phyloP scores from a whole-genome alignment of 805 yeast species.

The Maudiozyma saulgeensis region DNA sequence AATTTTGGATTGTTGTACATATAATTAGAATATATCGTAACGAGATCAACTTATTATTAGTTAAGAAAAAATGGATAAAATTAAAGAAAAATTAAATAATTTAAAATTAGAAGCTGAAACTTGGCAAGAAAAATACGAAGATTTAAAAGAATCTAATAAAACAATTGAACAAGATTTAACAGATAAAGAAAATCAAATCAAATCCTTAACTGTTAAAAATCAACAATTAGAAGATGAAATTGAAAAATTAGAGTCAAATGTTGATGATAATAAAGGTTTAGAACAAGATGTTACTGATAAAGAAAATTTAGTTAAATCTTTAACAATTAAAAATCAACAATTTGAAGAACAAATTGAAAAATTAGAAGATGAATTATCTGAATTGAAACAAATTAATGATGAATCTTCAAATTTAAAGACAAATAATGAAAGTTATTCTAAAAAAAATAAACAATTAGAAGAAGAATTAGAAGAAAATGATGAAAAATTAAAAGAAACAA shows the following conservation, averaged over 20 bases:
- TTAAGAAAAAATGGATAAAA: slow-evolving; percentile 37
- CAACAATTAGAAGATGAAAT: slow-evolving; percentile 72
- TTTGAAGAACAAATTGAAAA: slow-evolving; percentile 63
- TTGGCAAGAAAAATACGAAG: slow-evolving; percentile 94
- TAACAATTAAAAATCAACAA: slow-evolving; percentile 81
- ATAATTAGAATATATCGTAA: background rate
- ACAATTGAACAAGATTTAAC: slow-evolving; percentile 80
- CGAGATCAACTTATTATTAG: background rate
- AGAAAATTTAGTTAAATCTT: slow-evolving; percentile 86
- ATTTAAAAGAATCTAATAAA: slow-evolving; percentile 66
- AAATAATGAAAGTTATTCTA: slow-evolving; percentile 81
- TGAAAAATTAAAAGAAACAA: slow-evolving; percentile 87
- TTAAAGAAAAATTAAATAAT: slow-evolving; percentile 65
- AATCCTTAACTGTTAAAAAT: slow-evolving; percentile 84
- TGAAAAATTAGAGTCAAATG: slow-evolving; percentile 38
- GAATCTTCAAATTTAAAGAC: slow-evolving; percentile 90
- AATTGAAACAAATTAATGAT: slow-evolving; percentile 77
- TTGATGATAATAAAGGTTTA: slow-evolving; percentile 49
- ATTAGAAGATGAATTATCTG: slow-evolving; percentile 62
- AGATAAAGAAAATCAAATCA: slow-evolving; percentile 88
- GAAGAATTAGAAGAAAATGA: slow-evolving; percentile 68
- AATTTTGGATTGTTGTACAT: too few species aligned
- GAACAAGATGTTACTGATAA: slow-evolving; percentile 84
- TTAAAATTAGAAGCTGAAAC: slow-evolving; percentile 88
- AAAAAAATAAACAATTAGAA: slow-evolving; percentile 82